phyloP scores from a whole-genome alignment of 208 protist species.

The Acanthamoeba divionensis region DNA sequence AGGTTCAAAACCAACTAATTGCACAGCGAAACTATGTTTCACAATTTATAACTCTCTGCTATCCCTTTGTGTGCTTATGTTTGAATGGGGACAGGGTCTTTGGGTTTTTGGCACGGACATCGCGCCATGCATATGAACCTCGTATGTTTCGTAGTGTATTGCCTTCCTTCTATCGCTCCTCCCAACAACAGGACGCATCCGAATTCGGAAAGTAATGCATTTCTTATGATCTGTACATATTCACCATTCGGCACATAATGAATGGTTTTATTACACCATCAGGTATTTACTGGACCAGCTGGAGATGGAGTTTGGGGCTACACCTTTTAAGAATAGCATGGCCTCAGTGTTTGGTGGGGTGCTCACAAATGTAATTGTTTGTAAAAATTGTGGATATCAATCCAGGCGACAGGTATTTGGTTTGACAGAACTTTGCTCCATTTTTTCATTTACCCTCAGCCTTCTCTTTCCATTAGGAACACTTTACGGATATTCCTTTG shows the following conservation, averaged over 20 bases:
- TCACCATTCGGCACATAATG: neutral
- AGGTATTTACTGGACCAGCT: neutral
- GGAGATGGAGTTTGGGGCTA: neutral
- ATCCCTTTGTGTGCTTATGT: neutral
- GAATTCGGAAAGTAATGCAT: neutral
- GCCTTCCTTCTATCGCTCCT: neutral
- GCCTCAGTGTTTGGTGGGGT: neutral
- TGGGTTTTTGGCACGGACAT: neutral
- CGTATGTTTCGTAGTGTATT: neutral
- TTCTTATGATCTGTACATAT: neutral
- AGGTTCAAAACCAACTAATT: neutral
- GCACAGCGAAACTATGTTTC: too few relatives aligned
- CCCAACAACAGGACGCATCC: neutral
- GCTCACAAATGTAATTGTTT: constrained; percentile 1
- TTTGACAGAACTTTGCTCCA: too few relatives aligned
- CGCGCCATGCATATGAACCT: neutral
- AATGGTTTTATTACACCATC: too few relatives aligned
- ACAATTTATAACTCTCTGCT: neutral
- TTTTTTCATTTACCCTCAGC: too few relatives aligned
- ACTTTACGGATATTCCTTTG: neutral
- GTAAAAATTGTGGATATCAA: neutral
- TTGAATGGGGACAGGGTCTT: neutral
- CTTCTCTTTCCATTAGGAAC: too few relatives aligned
- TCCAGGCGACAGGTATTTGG: too few relatives aligned
- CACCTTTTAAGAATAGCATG: neutral